Evolutionary conservation across 768 basidiomycete species (phyloP), one percentile per base, ranked within the genome.

Genomic region (Podaxis sp.): DNA sequence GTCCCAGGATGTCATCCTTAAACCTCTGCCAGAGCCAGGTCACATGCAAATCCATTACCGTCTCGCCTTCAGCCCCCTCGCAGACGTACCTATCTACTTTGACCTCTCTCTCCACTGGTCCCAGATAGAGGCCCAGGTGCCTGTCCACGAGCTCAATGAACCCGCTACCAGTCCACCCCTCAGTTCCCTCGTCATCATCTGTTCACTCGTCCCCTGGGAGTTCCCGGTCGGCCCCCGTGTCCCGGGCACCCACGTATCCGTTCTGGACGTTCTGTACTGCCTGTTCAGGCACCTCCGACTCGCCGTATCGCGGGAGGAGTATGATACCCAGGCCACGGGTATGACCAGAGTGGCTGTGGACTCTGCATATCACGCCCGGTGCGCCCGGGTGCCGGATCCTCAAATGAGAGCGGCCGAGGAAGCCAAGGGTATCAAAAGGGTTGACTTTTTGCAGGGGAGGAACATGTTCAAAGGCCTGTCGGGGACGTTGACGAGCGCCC

Each of bases 391-490:
- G 24, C 55, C 65, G 0, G 74, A 78, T 17, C 65, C 70, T 1
- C 74, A 70, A 52, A 70, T 63, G 1, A 71, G 74, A 22, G 72
- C 68, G 20, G 67, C 74, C 33, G 82, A 84, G 69, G 69, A 78
- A 66, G 68, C 65, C 17, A 82, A 82, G 71, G 84, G 83, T 0
- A 75, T 87, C 50, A 84, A 82, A 70, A 77, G 82, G 61, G 77
- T 88, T 1, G 87, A 88, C 72, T 80, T 85, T 62, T 73, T 88
- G 58, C 73, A 76, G 66, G 80, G 78, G 8, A 72, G 71, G 28
- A 80, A 74, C 17, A 72, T 73, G 6, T 85, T 86, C 73, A 73
- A 80, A 71, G 84, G 84, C 20, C 69, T 86, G 26, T 78, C 80
- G 6, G 80, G 72, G n/a, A 79, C 80, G 51, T 69, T 75, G 63